Evolutionary conservation across 371 early-diverging fungal genomes (phyloP), one percentile per base, ranked within the genome.

Genomic region (Mucor mucedo): DNA sequence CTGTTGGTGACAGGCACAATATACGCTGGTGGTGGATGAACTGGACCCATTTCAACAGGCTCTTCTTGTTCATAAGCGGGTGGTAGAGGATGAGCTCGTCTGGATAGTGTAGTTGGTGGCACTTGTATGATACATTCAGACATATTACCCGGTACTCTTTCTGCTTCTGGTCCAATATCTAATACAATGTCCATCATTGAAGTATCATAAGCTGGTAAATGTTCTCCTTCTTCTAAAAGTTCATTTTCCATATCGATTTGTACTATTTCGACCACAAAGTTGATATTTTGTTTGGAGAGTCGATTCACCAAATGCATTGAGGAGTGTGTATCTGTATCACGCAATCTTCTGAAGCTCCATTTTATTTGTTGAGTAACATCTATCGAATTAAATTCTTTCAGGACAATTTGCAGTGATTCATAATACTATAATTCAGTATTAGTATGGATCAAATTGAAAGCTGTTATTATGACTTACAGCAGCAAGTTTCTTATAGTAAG

Each of bases 211-310:
- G 70, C 68, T 8, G 79, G 79, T 28, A 79, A 29, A 2, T 47
- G 35, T 16, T 74, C 73, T 1, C 75, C 75, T 28, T 52, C 66
- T 32, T 73, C 48, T 9, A 52, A 62, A 8, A 69, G 16, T 48
- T 70, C 66, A 21, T 53, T 65, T 50, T 74, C 79, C 21, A 63
- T 69, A 57, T 79, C 58, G 13, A 76, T 60, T 52, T 76, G 77
- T 30, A 65, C 52, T 0, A 67, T 54, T 39, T 79, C 75, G 14
- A 79, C 60, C 4, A 79, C 55, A 29, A 76, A 53, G 14, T 65
- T 66, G n/a, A 79, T 64, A 7, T 62, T 63, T 27, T 63, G 71
- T 42, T 47, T 55, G 2, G 41, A n/a, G 2, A 75, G 8, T 29
- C 70, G 72, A 11, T 10, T 42, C 10, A 28, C 41, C 21, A 78